A percentile compares a stretch with the other conserved stretches of the same genome.
Conservation (phyloP, 331 rosid genomes). For the Saraca asoca region DNA sequence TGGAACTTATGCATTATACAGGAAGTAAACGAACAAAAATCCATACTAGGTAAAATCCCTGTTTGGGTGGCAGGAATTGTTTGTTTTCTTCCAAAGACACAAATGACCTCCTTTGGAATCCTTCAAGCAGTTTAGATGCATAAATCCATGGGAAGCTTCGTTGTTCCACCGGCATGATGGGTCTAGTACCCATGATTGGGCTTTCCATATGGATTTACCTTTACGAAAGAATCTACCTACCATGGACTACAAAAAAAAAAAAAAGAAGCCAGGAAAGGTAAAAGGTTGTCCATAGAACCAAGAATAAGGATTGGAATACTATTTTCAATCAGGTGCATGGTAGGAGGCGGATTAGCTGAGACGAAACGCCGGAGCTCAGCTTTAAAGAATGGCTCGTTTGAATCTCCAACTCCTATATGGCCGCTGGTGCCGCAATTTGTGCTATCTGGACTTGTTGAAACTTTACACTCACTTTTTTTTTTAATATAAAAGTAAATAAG, state of each 20-base stretch:
- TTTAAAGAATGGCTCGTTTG: conserved; percentile 26
- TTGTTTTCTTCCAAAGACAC: too few species aligned
- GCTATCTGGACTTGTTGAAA: conserved; percentile 52
- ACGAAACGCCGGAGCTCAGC: conserved; percentile 39
- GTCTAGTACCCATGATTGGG: conserved; percentile 51
- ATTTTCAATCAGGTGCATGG: conserved; percentile 47
- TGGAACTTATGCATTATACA: too few species aligned
- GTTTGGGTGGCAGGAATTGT: too few species aligned
- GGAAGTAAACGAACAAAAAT: too few species aligned
- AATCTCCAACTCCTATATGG: conserved; percentile 44
- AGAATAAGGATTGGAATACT: conserved; percentile 47
- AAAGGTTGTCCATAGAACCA: conserved; percentile 46
- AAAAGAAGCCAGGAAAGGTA: conserved; percentile 11
- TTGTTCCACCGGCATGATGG: conserved; percentile 63
- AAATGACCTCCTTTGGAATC: too few species aligned
- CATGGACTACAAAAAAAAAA: conserved; percentile 27
- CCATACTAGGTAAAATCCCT: too few species aligned
- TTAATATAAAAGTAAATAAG: too few species aligned
- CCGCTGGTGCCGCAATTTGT: conserved; percentile 57
- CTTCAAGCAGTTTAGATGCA: too few species aligned
- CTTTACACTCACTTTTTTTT: too few species aligned
- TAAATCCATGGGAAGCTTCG: too few species aligned
- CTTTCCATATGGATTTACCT: conserved; percentile 52
- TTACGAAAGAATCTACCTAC: conserved; percentile 47
- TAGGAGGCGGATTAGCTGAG: conserved; percentile 46